These are phyloP conservation scores for Hygrocybe punicea DNA, from an alignment of 768 basidiomycete species.

Conservation along the genomic window DNA sequence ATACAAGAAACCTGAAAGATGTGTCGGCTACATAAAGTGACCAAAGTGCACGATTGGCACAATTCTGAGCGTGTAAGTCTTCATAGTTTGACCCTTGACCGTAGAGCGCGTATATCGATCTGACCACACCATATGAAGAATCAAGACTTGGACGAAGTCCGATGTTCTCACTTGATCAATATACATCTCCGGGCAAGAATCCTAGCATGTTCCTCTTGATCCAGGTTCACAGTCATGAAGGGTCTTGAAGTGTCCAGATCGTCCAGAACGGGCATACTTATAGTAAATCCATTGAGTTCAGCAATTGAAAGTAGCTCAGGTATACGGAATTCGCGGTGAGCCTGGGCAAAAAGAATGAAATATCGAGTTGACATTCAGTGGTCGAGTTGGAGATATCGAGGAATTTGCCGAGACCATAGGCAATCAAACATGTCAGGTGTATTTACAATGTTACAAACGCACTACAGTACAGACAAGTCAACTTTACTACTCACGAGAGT, in stretches of 20 bases:
- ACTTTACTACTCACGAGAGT: too few species aligned
- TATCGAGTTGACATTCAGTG: constrained; percentile 37
- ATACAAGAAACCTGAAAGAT: constrained; percentile 78
- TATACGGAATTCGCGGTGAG: constrained; percentile 76
- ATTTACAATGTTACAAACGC: too few species aligned
- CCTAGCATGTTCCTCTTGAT: constrained; percentile 67
- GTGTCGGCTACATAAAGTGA: constrained; percentile 56
- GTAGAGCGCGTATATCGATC: constrained; percentile 77
- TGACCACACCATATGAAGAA: constrained; percentile 28
- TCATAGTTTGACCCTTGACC: constrained; percentile 67
- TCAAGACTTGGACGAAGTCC: background rate
- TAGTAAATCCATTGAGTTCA: constrained; percentile 64
- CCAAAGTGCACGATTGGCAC: constrained; percentile 48
- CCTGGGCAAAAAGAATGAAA: constrained; percentile 77
- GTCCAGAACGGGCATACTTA: constrained; percentile 47
- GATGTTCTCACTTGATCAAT: constrained; percentile 62
- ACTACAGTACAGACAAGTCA: too few species aligned
- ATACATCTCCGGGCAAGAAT: constrained; percentile 76
- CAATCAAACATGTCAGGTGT: too few species aligned
- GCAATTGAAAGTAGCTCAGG: constrained; percentile 79
- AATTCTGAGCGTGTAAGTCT: constrained; percentile 59
- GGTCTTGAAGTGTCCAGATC: constrained; percentile 58
- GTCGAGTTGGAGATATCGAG: too few species aligned
- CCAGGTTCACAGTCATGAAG: constrained; percentile 69
- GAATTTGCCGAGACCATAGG: too few species aligned